A percentile compares a stretch with the other conserved stretches of the same genome.
These are phyloP conservation scores for Carex arenaria DNA, from an alignment of 202 grass and related monocot species.

Conservation along the genomic window DNA sequence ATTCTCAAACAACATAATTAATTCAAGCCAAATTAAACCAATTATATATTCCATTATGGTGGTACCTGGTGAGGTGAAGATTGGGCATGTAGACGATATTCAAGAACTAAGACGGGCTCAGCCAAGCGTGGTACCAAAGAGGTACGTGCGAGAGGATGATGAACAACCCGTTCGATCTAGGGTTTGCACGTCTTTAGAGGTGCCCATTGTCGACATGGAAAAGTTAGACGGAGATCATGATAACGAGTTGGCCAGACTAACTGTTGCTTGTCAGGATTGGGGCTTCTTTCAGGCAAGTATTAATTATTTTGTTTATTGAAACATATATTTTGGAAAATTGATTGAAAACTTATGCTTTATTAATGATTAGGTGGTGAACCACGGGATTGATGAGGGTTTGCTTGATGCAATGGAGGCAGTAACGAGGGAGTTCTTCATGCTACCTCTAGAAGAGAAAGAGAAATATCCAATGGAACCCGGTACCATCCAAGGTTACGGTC, in stretches of 20 bases:
- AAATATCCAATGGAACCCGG: constrained; percentile 73
- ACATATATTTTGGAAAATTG: too few species aligned
- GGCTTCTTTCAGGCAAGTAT: constrained; percentile 72
- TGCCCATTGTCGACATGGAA: constrained; percentile 61
- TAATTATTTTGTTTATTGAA: not conserved
- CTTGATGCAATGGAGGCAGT: constrained; percentile 57
- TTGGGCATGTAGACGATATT: constrained; percentile 53
- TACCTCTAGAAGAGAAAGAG: constrained; percentile 82
- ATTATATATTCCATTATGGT: not conserved
- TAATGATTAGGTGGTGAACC: constrained; percentile 58
- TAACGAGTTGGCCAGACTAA: constrained; percentile 42
- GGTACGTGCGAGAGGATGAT: constrained; percentile 50
- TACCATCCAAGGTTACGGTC: constrained; percentile 83
- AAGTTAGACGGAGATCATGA: constrained; percentile 29
- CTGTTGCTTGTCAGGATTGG: constrained; percentile 67
- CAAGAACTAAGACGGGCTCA: constrained; percentile 56
- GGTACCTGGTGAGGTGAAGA: constrained; percentile 25
- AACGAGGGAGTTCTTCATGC: constrained; percentile 80
- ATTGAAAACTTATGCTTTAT: not conserved
- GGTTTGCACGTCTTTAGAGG: constrained; percentile 11
- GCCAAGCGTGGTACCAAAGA: constrained; percentile 41
- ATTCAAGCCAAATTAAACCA: not conserved
- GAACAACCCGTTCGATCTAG: constrained; percentile 38
- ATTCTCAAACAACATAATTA: not conserved
- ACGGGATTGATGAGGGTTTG: constrained; percentile 46